These are phyloP conservation scores for Corylus avellana DNA, from an alignment of 306 rosid genomes.

Conservation along the genomic window DNA sequence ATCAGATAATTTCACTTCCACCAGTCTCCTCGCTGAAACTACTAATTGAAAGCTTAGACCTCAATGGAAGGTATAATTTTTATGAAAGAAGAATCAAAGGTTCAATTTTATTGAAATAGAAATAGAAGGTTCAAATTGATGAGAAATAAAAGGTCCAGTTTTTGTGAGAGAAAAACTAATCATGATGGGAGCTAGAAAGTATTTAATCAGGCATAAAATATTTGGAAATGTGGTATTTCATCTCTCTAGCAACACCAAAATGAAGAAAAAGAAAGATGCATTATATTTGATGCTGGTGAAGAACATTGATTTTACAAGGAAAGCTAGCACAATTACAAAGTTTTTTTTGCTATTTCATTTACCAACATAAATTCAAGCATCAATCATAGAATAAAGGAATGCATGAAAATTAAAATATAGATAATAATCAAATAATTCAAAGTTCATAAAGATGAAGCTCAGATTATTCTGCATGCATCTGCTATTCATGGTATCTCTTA, in stretches of 20 bases:
- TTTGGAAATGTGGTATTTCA: background rate
- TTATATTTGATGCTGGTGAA: background rate
- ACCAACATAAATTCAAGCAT: background rate
- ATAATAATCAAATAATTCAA: background rate
- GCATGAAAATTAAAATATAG: background rate
- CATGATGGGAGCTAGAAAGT: background rate
- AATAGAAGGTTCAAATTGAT: background rate
- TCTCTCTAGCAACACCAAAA: conserved; percentile 1
- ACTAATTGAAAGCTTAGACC: background rate
- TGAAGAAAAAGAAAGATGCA: background rate
- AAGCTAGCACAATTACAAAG: background rate
- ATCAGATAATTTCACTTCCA: background rate
- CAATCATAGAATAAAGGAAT: background rate
- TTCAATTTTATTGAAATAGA: background rate
- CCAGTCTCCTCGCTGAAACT: background rate
- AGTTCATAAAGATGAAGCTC: background rate
- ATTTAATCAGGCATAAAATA: background rate
- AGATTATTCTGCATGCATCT: background rate
- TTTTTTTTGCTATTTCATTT: background rate
- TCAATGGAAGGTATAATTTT: background rate
- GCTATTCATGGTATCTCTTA: background rate
- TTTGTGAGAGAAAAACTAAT: background rate
- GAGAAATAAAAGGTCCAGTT: background rate
- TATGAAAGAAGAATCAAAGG: background rate
- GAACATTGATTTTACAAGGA: background rate